Conservation (phyloP, 768 basidiomycete genomes). For the Pholiota microspora region DNA sequence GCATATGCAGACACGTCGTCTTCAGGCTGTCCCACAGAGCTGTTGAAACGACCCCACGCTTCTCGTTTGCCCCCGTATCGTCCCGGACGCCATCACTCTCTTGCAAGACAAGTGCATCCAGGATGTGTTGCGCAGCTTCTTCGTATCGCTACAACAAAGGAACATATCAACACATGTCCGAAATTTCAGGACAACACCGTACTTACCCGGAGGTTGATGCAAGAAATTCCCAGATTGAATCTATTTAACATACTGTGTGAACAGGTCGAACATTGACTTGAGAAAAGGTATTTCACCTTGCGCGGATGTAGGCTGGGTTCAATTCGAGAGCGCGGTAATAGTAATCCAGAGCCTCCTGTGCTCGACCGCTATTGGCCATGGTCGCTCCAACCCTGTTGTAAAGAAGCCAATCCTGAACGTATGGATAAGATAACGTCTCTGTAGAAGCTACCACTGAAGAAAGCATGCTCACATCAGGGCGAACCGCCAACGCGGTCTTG, state of each 20-base stretch:
- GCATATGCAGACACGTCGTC: slow-evolving; percentile 79
- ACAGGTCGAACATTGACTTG: background rate
- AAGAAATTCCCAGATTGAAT: slow-evolving; percentile 92
- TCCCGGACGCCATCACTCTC: slow-evolving; percentile 77
- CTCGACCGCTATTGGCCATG: slow-evolving; percentile 82
- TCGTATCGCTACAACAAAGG: slow-evolving; percentile 61
- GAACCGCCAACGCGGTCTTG: slow-evolving; percentile 77
- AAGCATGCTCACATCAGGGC: slow-evolving; percentile 72
- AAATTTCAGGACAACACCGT: slow-evolving; percentile 6
- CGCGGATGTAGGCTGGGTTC: slow-evolving; percentile 88
- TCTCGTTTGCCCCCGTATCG: slow-evolving; percentile 39
- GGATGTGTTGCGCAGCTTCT: slow-evolving; percentile 82
- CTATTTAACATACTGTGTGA: slow-evolving; percentile 34
- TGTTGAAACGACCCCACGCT: slow-evolving; percentile 70
- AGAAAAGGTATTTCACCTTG: slow-evolving; percentile 47
- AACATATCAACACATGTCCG: slow-evolving; percentile 4
- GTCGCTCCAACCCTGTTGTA: slow-evolving; percentile 95
- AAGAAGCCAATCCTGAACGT: slow-evolving; percentile 80
- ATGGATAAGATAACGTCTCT: slow-evolving; percentile 9
- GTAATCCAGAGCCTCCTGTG: slow-evolving; percentile 81
- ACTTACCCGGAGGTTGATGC: slow-evolving; percentile 79
- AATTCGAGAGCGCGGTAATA: slow-evolving; percentile 85
- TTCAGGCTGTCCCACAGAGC: slow-evolving; percentile 88
- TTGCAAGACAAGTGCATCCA: slow-evolving; percentile 88
- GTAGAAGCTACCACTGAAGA: slow-evolving; percentile 1